A percentile compares a stretch with the other conserved stretches of the same genome.
Conservation (phyloP, 345 rosid genomes). For the Linum trigynum region DNA sequence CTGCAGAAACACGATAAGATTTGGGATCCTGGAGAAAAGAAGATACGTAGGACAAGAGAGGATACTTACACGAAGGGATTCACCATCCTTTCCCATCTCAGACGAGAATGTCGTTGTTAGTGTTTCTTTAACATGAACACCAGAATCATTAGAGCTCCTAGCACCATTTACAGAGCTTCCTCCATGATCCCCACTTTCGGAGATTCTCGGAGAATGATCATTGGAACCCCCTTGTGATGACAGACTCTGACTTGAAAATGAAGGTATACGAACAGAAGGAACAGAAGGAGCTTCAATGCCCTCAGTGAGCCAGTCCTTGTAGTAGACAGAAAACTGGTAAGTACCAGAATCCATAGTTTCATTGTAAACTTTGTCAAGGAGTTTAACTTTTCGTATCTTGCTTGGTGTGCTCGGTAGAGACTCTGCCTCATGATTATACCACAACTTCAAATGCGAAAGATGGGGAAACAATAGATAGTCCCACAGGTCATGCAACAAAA, state of each 20-base stretch:
- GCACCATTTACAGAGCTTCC: conserved; percentile 12
- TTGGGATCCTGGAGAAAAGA: not conserved
- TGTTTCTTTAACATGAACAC: conserved; percentile 27
- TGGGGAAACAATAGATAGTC: conserved; percentile 51
- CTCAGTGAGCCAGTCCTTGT: conserved; percentile 59
- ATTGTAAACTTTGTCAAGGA: conserved; percentile 46
- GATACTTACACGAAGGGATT: conserved; percentile 30
- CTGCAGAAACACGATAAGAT: conserved; percentile 24
- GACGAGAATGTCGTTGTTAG: conserved; percentile 15
- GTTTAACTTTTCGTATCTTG: conserved; percentile 33
- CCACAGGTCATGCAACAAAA: conserved; percentile 49
- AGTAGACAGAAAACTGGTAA: conserved; percentile 46
- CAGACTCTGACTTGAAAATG: conserved; percentile 20
- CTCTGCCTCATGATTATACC: conserved; percentile 50
- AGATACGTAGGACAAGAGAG: not conserved
- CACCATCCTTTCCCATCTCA: conserved; percentile 24
- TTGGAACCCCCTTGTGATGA: conserved; percentile 17
- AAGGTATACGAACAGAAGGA: conserved; percentile 41
- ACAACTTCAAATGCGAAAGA: conserved; percentile 46
- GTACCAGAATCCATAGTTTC: conserved; percentile 54
- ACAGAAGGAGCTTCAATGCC: conserved; percentile 43
- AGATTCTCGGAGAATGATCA: conserved; percentile 20
- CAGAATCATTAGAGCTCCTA: conserved; percentile 27
- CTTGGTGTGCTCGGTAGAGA: conserved; percentile 26
- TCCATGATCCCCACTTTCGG: conserved; percentile 12